Base-by-base conservation (phyloP, 768 basidiomycete genomes). In the Steccherinum ochraceum region DNA sequence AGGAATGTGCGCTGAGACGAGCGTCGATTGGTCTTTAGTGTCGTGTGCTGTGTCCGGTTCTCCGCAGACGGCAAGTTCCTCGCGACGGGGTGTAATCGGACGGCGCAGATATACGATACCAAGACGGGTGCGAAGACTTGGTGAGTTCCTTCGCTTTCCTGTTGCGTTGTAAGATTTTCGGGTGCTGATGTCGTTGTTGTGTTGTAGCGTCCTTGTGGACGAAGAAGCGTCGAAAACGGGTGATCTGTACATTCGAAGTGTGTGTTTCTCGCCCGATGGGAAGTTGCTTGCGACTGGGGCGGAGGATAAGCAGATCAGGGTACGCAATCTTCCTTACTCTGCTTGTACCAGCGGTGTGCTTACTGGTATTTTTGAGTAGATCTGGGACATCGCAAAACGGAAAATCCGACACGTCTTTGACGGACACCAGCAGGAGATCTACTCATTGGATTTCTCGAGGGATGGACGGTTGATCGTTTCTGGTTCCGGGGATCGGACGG, bases 11-110 rank as follows among this genome's bases (percentile, higher is more conserved):
- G 20, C 27, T 18, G 51, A 25, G 40, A n/a, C n/a, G n/a, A n/a
- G n/a, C n/a, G n/a, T n/a, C n/a, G n/a, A n/a, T n/a, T n/a, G n/a
- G n/a, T n/a, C 11, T 46, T 40, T 56, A 86, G 86, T 52, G 86
- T 88, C 20, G 86, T 88, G 7, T 90, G 94, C 60, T 96, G 93
- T 61, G 93, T 96, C 23, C 80, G 88, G 52, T 95, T 96, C 70
- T 95, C 92, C 47, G 89, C 91, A 12, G 93, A 98, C 67, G 92
- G 94, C 23, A 92, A 89, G 66, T 84, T 76, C 54, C 79, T 97
- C 25, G 95, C 95, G 24, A 97, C 95, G 3, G 95, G 95, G 12
- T 98, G 94, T 70, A 98, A 98, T 69, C 78, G 91, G 40, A 91
- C 92, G 0, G 92, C 93, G 18, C 93, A 96, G 67, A 93, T 98